Evolutionary conservation across 768 basidiomycete species (phyloP).

Genomic region (Peribolospora kevripleyi): DNA sequence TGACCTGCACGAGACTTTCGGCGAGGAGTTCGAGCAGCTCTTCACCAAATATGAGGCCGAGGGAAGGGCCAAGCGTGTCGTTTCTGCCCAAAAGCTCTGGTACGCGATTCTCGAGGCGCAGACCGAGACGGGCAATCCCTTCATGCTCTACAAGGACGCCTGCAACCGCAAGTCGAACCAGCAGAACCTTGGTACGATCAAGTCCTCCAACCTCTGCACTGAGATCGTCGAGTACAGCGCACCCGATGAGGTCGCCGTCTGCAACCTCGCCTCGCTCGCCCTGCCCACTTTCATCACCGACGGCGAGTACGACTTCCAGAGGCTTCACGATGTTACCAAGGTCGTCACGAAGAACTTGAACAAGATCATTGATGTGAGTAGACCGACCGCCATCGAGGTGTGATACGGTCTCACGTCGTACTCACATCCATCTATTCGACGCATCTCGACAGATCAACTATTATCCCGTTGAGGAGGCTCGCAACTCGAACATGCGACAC

Average conservation of each 20-base stretch:
- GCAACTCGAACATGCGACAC: constrained; percentile 82
- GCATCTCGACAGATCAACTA: constrained; percentile 34
- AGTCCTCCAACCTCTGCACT: constrained; percentile 95
- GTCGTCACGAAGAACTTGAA: constrained; percentile 84
- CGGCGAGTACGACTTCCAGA: constrained; percentile 64
- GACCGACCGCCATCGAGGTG: not conserved
- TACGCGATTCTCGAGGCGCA: constrained; percentile 90
- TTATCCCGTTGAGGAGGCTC: constrained; percentile 80
- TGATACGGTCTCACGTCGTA: not conserved
- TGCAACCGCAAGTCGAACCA: constrained; percentile 96
- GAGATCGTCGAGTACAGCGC: constrained; percentile 97
- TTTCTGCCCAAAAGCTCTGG: constrained; percentile 95
- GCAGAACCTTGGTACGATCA: constrained; percentile 94
- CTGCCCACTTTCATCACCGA: constrained; percentile 60
- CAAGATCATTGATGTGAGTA: constrained; percentile 47
- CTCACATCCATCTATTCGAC: constrained; percentile 6
- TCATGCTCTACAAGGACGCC: constrained; percentile 96
- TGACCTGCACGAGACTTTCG: constrained; percentile 61
- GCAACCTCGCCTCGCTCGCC: constrained; percentile 91
- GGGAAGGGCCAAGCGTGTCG: constrained; percentile 54
- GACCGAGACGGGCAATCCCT: constrained; percentile 95
- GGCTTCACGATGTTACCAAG: constrained; percentile 78
- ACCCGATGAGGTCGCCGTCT: constrained; percentile 91
- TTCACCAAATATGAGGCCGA: constrained; percentile 74
- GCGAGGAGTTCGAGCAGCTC: constrained; percentile 65